Base-by-base conservation (phyloP, 371 early-diverging fungal species). In the Rhizopus stolonifer region DNA sequence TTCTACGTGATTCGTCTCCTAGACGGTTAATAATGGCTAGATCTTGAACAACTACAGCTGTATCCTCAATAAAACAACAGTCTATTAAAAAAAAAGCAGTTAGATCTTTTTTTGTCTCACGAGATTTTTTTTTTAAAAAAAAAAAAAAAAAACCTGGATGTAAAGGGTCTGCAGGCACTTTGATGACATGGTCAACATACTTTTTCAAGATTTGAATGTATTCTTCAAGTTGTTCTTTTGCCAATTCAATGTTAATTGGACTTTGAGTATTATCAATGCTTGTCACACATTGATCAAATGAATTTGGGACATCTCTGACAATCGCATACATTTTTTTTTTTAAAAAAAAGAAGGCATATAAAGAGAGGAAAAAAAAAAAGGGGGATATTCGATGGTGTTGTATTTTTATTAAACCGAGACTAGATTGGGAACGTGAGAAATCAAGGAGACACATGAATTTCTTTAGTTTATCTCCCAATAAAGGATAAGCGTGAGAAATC, bases 21-120 rank as follows among this genome's bases (percentile, higher is more conserved):
- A 63, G 60, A 9, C 47, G 54, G 6, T 62, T 61, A 10, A 67
- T 25, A n/a, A 71, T 56, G 0, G 60, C 72, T 11, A 18, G 46
- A 26, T 61, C 53, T 22, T 56, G 13, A 8, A 61, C 60, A 25
- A 60, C 55, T 10, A 71, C 58, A 33, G 62, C 62, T 39, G 57
- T 71, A 33, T 71, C 72, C 29, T 71, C 68, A n/a, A 71, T 62
- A 55, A 71, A 71, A 32, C 63, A 61, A 52, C 72, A 64, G 31
- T 65, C 72, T 40, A 49, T 2, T 5, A 33, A 22, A 0, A 18
- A 26, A n/a, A 33, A 47, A 29, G 10, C 31, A 29, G 10, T 15
- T 19, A 60, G 7, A 15, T 24, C 10, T 8, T 14, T 10, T 21
- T 3, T 40, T 11, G 9, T n/a, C n/a, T n/a, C n/a, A 11, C 15